Base-by-base conservation (phyloP, 768 basidiomycete genomes). In the Albatrellus ellisii region DNA sequence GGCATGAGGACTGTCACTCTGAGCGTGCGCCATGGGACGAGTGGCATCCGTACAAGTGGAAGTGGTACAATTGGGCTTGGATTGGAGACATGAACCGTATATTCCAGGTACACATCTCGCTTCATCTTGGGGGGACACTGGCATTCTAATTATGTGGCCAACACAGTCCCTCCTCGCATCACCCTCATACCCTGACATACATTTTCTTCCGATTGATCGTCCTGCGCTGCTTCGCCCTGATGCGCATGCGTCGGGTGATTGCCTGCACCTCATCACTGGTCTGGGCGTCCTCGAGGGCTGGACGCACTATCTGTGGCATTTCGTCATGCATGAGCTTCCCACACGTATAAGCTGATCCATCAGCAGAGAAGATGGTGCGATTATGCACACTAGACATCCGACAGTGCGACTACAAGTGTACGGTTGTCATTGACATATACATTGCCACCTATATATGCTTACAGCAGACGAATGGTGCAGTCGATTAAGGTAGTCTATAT, bases 31-130 rank as follows among this genome's bases (percentile, higher is more conserved):
- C 75, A n/a, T 71, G 67, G 68, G 53, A 43, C 26, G 60, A 62
- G 46, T 62, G 73, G 15, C 48, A 60, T 46, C 67, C 68, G 2
- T 69, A 63, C 43, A 44, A 48, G 28, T 64, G 64, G 61, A 61
- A 64, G 24, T 75, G 69, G 67, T 81, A 72, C 52, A 81, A 82
- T 52, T 81, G 79, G 79, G 68, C 63, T 0, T 66, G 68, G 58
- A 78, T 82, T 36, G 54, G 61, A 54, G 63, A 67, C 44, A 74
- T 70, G 45, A 81, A 82, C 45, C 52, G 57, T n/a, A 56, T 68
- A 11, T 78, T 80, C 50, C 59, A 76, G 69, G 77, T 78, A 28
- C 17, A 22, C 14, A 62, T 54, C 18, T 22, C 4, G 21, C 26
- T 31, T 4, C 33, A 4, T 29, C 26, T 9, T 36, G 25, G 24